Base-by-base conservation (phyloP, 768 basidiomycete genomes). In the Sarcomyxa edulis region DNA sequence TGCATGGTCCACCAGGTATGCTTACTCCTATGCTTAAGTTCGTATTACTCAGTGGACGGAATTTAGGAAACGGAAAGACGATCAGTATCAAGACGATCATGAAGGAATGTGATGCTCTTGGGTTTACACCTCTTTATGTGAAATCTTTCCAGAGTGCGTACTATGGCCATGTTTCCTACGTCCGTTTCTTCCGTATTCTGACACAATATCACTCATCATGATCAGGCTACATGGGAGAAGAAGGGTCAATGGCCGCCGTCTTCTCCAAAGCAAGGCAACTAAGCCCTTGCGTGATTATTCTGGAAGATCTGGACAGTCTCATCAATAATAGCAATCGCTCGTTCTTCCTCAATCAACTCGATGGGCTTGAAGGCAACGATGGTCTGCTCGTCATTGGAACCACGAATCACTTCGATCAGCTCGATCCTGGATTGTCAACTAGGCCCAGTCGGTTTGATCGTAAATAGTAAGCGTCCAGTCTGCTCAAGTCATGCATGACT, bases 341-440 rank as follows among this genome's bases (percentile, higher is more conserved):
- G 2, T 91, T 87, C 69, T 92, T 92, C 75, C 68, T 93, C 33
- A 93, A 93, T 52, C 82, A 91, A 53, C 62, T 88, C 6, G 89
- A 92, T 45, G 89, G 89, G 1, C 57, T 91, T 22, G 78, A 82
- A 52, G 73, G 78, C 21, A 91, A 91, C 50, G 78, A 90, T 43
- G 90, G 90, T 0, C 47, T 93, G 7, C 71, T 92, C 20, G 63
- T 91, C 49, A 80, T 91, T 39, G 81, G 74, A 12, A 78, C 86
- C 1, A 92, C 90, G 18, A 93, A 92, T 53, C 86, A 92, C 57
- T 81, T 90, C 44, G 84, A 90, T 28, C 65, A 71, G 31, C 73
- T 92, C 28, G 90, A 91, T 51, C 78, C 84, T 22, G 84, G 81
- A 6, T 56, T 93, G 43, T 81, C 84, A 46, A 75, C 66, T 28